Percentiles rank a stretch among this genome's conserved stretches.
These are phyloP conservation scores for Jacaranda copaia DNA, from an alignment of 257 asterid species.

Conservation along the genomic window DNA sequence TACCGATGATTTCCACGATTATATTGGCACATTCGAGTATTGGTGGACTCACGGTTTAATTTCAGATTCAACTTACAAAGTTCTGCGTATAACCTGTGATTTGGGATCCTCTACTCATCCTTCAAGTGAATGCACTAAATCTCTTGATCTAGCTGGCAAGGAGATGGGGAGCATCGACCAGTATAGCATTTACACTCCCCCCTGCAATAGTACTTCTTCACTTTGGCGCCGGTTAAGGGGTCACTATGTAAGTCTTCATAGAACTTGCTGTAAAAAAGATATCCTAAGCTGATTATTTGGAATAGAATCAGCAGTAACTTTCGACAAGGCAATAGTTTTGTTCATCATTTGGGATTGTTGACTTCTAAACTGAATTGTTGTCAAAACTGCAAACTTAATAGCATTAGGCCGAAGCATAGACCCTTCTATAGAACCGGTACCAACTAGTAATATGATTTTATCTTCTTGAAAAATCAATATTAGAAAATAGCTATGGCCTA, in stretches of 20 bases:
- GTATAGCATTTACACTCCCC: slow-evolving; percentile 83
- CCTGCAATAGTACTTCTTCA: slow-evolving; percentile 69
- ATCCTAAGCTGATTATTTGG: background rate
- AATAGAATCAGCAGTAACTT: background rate
- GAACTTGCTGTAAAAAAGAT: background rate
- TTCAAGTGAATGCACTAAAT: slow-evolving; percentile 62
- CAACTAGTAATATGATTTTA: background rate
- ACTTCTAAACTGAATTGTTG: background rate
- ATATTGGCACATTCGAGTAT: slow-evolving; percentile 91
- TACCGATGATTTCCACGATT: slow-evolving; percentile 87
- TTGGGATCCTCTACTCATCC: slow-evolving; percentile 88
- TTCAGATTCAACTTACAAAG: slow-evolving; percentile 87
- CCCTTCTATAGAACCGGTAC: too few species aligned
- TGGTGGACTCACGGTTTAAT: slow-evolving; percentile 99
- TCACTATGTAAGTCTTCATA: slow-evolving; percentile 71
- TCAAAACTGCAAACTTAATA: too few species aligned
- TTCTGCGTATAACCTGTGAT: slow-evolving; percentile 63
- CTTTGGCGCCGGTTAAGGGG: slow-evolving; percentile 70
- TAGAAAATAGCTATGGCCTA: background rate
- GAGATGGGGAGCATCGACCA: slow-evolving; percentile 92
- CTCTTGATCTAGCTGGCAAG: slow-evolving; percentile 59
- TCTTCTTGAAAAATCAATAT: background rate
- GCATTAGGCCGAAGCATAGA: too few species aligned
- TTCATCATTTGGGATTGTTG: background rate
- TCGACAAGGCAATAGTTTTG: background rate